phyloP scores from a whole-genome alignment of 257 asterid species.

The Gentiana macrophylla region DNA sequence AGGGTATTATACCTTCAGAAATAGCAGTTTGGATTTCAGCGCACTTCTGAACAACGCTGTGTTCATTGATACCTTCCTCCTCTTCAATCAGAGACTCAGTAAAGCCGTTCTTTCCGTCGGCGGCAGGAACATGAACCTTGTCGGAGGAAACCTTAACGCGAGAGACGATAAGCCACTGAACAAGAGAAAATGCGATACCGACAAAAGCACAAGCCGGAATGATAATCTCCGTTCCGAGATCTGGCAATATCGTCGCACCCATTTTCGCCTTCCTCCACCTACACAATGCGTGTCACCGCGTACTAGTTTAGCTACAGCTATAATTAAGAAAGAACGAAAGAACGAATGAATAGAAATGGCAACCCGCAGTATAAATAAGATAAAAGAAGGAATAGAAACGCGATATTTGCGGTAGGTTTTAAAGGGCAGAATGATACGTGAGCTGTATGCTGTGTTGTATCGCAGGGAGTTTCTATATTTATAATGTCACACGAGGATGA shows the following conservation, averaged over 20 bases:
- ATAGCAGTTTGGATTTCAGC: slow-evolving; percentile 29
- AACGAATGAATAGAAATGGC: no score
- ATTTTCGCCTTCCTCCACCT: slow-evolving; percentile 2
- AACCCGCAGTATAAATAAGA: no score
- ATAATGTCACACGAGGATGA: no score
- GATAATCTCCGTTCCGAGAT: slow-evolving; percentile 13
- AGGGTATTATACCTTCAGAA: slow-evolving; percentile 15
- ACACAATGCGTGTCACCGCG: no score
- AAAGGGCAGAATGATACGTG: no score
- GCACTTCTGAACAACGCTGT: slow-evolving; percentile 16
- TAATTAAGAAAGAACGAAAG: no score
- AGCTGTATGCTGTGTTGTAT: no score
- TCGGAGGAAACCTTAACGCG: slow-evolving; percentile 6
- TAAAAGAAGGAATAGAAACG: no score
- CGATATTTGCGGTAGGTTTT: no score
- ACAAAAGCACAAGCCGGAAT: slow-evolving; percentile 18
- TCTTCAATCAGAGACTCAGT: slow-evolving; percentile 21
- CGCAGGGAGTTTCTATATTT: no score
- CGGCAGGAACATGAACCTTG: neutral
- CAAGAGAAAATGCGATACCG: slow-evolving; percentile 18
- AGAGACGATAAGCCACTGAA: slow-evolving; percentile 24
- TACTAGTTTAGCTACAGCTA: no score
- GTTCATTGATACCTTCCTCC: slow-evolving; percentile 19
- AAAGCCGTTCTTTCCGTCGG: neutral
- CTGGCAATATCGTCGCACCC: slow-evolving; percentile 7